A percentile compares a stretch with the other conserved stretches of the same genome.
Conservation (phyloP, 2,329 filamentous ascomycete genomes). For the Lithohypha guttulata region DNA sequence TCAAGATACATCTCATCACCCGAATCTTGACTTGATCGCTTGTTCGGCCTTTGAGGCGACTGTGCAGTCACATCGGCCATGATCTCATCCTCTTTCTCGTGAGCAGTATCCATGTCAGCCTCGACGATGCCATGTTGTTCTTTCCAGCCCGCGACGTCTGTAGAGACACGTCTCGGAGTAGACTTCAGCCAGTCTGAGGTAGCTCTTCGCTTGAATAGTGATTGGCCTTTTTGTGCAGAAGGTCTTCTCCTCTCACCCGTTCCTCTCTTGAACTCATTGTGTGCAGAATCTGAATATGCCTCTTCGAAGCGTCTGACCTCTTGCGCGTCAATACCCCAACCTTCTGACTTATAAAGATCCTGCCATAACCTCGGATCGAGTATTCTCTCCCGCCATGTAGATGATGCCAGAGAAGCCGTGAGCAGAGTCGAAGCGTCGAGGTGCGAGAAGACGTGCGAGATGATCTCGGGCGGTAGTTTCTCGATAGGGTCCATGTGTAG, state of each 20-base stretch:
- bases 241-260: slow-evolving; percentile 32
- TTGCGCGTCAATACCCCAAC: slow-evolving; percentile 62
- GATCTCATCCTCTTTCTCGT: slow-evolving; percentile 33
- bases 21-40: slow-evolving; percentile 17
- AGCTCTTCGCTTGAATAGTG: slow-evolving; percentile 43
- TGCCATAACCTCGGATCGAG: slow-evolving; percentile 82
- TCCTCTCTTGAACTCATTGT: slow-evolving; percentile 21
- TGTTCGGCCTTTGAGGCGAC: slow-evolving; percentile 19
- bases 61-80: slow-evolving; percentile 30
- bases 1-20: slow-evolving; percentile 19
- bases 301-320: slow-evolving; percentile 60
- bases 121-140: slow-evolving; percentile 40
- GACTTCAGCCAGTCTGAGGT: slow-evolving; percentile 35
- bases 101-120: slow-evolving; percentile 29
- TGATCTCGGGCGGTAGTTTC: slow-evolving; percentile 80
- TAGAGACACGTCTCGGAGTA: slow-evolving; percentile 18
- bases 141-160: slow-evolving; percentile 29
- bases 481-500: slow-evolving; percentile 87
- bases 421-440: slow-evolving; percentile 73
- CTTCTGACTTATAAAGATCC: slow-evolving; percentile 68
- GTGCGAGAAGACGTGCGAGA: slow-evolving; percentile 76
- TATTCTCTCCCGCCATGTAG: slow-evolving; percentile 69
- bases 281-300: no score
- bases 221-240: slow-evolving; percentile 36
- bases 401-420: slow-evolving; percentile 65